phyloP scores from a whole-genome alignment of 257 asterid species.

The Solanum sejunctum region DNA sequence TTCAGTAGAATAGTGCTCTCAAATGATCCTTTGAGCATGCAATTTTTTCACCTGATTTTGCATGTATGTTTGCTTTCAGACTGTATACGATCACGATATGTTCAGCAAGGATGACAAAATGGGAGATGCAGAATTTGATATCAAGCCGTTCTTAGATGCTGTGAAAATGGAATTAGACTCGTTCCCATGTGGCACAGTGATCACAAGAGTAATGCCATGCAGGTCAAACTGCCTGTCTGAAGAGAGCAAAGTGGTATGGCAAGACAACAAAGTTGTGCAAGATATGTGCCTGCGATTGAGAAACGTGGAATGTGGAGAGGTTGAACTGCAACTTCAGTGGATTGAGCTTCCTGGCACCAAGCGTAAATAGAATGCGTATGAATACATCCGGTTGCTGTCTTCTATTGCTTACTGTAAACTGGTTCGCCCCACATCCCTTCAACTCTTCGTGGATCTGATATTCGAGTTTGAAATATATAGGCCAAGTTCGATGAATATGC shows the following conservation, averaged over 20 bases:
- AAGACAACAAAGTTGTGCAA: constrained; percentile 32
- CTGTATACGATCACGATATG: constrained; percentile 59
- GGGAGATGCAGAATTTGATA: constrained; percentile 53
- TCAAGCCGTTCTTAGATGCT: constrained; percentile 30
- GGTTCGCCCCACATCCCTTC: not conserved
- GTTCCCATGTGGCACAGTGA: constrained; percentile 31
- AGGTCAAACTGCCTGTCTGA: constrained; percentile 41
- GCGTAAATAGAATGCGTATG: not conserved
- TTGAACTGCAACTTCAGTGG: constrained; percentile 51
- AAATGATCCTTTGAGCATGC: not conserved
- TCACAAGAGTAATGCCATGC: constrained; percentile 24
- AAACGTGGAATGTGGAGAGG: constrained; percentile 60
- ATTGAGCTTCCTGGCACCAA: constrained; percentile 3
- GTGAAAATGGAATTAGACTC: constrained; percentile 10
- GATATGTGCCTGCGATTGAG: constrained; percentile 43
- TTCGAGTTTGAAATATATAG: not conserved
- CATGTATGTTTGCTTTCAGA: constrained; percentile 15
- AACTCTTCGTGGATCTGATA: not conserved
- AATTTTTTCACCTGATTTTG: not conserved
- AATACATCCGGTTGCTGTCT: not conserved
- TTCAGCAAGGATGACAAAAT: constrained; percentile 54
- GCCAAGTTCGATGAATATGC: not conserved
- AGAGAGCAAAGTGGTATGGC: constrained; percentile 40
- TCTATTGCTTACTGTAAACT: not conserved
- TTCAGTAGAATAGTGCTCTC: not conserved